Percentiles rank a stretch among this genome's conserved stretches.
Evolutionary conservation across 2,329 filamentous ascomycete species (phyloP).

Genomic region (Aspergillus neotritici): DNA sequence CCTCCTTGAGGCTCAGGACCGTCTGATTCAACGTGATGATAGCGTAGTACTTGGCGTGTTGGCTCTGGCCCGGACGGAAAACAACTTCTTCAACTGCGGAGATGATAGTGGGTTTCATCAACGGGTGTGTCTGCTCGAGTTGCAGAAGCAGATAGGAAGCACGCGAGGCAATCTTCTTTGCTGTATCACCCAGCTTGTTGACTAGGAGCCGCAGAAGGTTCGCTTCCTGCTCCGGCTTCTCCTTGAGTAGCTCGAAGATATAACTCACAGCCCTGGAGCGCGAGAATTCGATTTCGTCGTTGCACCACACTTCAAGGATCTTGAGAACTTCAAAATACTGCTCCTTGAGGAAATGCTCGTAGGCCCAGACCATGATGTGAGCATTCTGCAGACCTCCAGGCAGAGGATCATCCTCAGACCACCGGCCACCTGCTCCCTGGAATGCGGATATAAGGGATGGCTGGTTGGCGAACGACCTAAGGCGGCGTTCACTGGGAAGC

Average conservation of each 20-base stretch:
- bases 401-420: constrained; percentile 64
- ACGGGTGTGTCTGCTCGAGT: constrained; percentile 77
- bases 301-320: constrained; percentile 85
- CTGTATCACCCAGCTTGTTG: constrained; percentile 93
- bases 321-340: constrained; percentile 91
- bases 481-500: constrained; percentile 72
- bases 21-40: constrained; percentile 97
- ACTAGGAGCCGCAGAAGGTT: constrained; percentile 86
- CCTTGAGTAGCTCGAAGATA: constrained; percentile 82
- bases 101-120: constrained; percentile 89
- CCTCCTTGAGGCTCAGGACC: constrained; percentile 78
- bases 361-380: constrained; percentile 83
- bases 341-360: constrained; percentile 91
- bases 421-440: constrained; percentile 56
- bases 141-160: constrained; percentile 92
- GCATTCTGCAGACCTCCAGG: constrained; percentile 67
- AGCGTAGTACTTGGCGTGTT: constrained; percentile 89
- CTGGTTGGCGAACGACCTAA: constrained; percentile 74
- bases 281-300: constrained; percentile 91
- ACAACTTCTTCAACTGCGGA: constrained; percentile 82
- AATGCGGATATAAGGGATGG: constrained; percentile 68
- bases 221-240: constrained; percentile 95
- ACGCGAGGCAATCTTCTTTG: constrained; percentile 90
- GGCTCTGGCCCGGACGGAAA: constrained; percentile 77
- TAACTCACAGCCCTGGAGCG: constrained; percentile 83